Conservation (phyloP, 2,329 filamentous ascomycete species). For the Sporothrix euskadiensis region DNA sequence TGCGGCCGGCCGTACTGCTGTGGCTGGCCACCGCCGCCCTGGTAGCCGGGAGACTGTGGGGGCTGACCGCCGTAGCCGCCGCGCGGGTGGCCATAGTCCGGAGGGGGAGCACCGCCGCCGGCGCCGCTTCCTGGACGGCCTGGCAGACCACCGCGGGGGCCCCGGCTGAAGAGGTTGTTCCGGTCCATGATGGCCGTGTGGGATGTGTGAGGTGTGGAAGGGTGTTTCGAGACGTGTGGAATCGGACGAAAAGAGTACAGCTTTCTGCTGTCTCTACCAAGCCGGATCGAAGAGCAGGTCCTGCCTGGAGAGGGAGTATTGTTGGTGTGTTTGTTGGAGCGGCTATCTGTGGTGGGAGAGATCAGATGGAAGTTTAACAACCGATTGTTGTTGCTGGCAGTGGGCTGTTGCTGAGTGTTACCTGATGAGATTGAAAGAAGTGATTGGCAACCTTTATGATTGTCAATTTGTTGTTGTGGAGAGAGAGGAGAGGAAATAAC, state of each 20-base stretch:
- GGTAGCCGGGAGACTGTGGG: conserved; percentile 5
- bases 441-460: neutral
- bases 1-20: conserved; percentile 27
- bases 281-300: neutral
- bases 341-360: neutral
- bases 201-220: neutral
- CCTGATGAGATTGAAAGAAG: neutral
- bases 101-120: conserved; percentile 25
- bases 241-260: neutral
- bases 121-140: conserved; percentile 36
- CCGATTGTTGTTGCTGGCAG: neutral
- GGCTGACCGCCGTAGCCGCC: conserved; percentile 30
- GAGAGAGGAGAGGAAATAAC: neutral
- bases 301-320: neutral
- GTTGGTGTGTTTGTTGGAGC: neutral
- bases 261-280: neutral
- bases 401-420: neutral
- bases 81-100: conserved; percentile 30
- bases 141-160: conserved; percentile 40
- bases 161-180: conserved; percentile 49
- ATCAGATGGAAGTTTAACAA: neutral
- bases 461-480: neutral
- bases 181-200: conserved; percentile 42
- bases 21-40: conserved; percentile 19
- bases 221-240: neutral